Evolutionary conservation across 108 stramenopile species (phyloP).

Genomic region (Fistulifera solaris): DNA sequence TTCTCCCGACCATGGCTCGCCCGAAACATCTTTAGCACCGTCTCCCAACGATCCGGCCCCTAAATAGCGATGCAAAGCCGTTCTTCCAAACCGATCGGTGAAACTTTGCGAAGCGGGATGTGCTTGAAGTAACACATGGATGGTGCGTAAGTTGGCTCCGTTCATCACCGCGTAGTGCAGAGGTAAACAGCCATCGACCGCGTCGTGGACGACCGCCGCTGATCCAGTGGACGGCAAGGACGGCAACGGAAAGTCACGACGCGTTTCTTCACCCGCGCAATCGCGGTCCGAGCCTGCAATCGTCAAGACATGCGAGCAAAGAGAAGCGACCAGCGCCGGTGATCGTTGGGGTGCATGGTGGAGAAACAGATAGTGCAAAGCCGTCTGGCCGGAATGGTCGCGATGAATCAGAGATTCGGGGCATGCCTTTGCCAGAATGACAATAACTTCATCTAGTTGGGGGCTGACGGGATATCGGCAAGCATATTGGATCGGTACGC

Average conservation of each 20-base stretch:
- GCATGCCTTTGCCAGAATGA: slow-evolving; percentile 25
- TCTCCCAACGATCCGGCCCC: slow-evolving; percentile 31
- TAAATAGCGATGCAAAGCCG: slow-evolving; percentile 42
- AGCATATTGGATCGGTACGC: slow-evolving; percentile 33
- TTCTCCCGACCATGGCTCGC: slow-evolving; percentile 24
- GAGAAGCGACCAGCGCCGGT: slow-evolving; percentile 23
- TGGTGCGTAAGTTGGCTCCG: slow-evolving; percentile 29
- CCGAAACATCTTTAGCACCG: slow-evolving; percentile 13
- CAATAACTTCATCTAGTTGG: slow-evolving; percentile 23
- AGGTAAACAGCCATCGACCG: slow-evolving; percentile 35
- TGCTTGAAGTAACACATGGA: slow-evolving; percentile 19
- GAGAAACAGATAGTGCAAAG: slow-evolving; percentile 60
- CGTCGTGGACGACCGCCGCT: slow-evolving; percentile 35
- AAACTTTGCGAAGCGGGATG: slow-evolving; percentile 24
- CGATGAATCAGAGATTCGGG: slow-evolving; percentile 31
- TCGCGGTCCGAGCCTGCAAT: background rate
- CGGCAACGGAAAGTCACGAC: slow-evolving; percentile 21
- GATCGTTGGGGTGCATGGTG: slow-evolving; percentile 36
- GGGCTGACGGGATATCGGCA: slow-evolving; percentile 24
- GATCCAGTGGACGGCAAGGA: slow-evolving; percentile 27
- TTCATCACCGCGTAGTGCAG: slow-evolving; percentile 52
- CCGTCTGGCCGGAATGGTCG: slow-evolving; percentile 45
- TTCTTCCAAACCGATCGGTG: slow-evolving; percentile 30
- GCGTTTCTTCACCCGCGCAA: background rate
- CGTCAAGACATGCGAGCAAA: slow-evolving; percentile 18